Conservation (phyloP, 768 basidiomycete genomes). For the Boletus sp. region DNA sequence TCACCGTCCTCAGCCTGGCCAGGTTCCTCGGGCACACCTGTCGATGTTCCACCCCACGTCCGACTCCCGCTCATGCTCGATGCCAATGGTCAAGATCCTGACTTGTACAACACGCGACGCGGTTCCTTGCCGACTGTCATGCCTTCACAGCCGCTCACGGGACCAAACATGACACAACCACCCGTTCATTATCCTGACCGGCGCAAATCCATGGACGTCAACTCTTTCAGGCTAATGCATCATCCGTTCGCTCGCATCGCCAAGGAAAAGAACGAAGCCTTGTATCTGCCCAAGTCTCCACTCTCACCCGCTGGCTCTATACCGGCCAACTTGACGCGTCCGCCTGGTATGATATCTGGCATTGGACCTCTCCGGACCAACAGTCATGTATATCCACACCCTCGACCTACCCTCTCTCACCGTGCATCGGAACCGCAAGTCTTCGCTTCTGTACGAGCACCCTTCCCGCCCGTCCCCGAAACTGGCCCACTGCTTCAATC, state of each 20-base stretch:
- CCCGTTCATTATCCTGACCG: slow-evolving; percentile 34
- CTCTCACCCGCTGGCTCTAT: slow-evolving; percentile 30
- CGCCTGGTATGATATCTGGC: slow-evolving; percentile 21
- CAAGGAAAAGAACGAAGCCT: slow-evolving; percentile 34
- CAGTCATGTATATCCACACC: slow-evolving; percentile 44
- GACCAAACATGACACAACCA: slow-evolving; percentile 34
- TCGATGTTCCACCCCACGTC: slow-evolving; percentile 22
- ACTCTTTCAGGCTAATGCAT: slow-evolving; percentile 51
- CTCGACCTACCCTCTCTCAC: slow-evolving; percentile 29
- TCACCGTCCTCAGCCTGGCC: slow-evolving; percentile 26
- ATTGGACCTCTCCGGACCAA: slow-evolving; percentile 44
- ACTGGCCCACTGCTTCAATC: slow-evolving; percentile 12
- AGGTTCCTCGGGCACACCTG: slow-evolving; percentile 33
- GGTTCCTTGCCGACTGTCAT: slow-evolving; percentile 51
- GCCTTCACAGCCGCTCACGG: slow-evolving; percentile 25
- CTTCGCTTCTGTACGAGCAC: slow-evolving; percentile 36
- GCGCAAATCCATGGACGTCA: slow-evolving; percentile 41
- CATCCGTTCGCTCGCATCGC: slow-evolving; percentile 33
- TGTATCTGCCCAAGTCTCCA: slow-evolving; percentile 32
- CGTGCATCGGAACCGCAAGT: slow-evolving; percentile 35
- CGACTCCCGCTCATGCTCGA: slow-evolving; percentile 23
- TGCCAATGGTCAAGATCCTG: slow-evolving; percentile 25
- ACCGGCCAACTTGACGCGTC: slow-evolving; percentile 37
- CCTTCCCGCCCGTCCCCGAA: slow-evolving; percentile 33
- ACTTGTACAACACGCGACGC: slow-evolving; percentile 41